Evolutionary conservation across 768 basidiomycete species (phyloP), one percentile per base, ranked within the genome.

Genomic region (Amanita fuliginea): DNA sequence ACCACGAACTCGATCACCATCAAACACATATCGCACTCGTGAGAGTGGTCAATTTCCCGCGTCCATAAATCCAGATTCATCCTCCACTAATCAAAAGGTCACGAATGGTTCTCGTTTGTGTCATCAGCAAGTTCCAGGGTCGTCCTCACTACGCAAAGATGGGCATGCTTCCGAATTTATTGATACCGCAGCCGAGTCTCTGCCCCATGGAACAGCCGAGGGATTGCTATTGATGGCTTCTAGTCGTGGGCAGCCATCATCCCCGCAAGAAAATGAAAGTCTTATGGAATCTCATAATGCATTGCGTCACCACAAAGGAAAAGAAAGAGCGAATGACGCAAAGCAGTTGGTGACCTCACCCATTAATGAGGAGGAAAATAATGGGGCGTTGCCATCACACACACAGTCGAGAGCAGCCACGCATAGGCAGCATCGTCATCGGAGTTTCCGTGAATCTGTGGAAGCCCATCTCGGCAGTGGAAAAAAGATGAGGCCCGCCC

Each of bases 401-500:
- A 8, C 47, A 18, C 46, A 54, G 53, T 40, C 55, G 53, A 30
- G 46, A 52, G 14, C 54, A 52, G 22, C 46, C 48, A 30, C 11
- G 42, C 39, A 49, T 33, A 54, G 53, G 46, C 54, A 54, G 42
- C 62, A 63, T 36, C 70, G 71, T 50, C 62, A 68, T 52, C 69
- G 66, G 53, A 72, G 62, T 54, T 64, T 78, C 30, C 62, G 66
- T 37, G 70, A 75, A 47, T 70, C 75, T 11, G 67, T 80, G 3
- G 73, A 71, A 35, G 71, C 72, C 1, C 68, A 78, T 57, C 70
- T 80, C 43, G 54, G 55, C 35, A 33, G 45, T 35, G 48, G 41
- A 22, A 39, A 36, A 53, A 42, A n/a, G 40, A 41, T 35, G 39
- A 39, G 18, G 33, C 22, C 19, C 14, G 11, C 24, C 2, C 22